Evolutionary conservation across 768 basidiomycete species (phyloP).

Genomic region (Fomitopsis serialis): DNA sequence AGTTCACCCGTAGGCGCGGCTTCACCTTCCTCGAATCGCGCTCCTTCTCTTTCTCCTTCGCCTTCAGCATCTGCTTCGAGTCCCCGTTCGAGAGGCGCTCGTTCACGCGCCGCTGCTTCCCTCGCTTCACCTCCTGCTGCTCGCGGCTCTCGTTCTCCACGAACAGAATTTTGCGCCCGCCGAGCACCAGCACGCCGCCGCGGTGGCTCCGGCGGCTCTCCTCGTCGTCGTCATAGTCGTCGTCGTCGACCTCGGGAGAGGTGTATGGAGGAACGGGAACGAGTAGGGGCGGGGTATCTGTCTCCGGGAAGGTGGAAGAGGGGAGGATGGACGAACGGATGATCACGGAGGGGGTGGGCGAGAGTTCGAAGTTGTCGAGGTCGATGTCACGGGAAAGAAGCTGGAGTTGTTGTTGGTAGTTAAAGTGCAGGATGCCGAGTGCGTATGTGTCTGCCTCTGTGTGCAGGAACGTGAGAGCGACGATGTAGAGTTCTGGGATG

Average conservation of each 20-base stretch:
- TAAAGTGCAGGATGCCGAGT: slow-evolving; percentile 64
- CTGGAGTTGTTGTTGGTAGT: slow-evolving; percentile 58
- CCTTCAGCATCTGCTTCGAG: slow-evolving; percentile 35
- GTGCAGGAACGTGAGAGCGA: slow-evolving; percentile 61
- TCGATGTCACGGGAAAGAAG: slow-evolving; percentile 55
- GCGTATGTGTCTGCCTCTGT: slow-evolving; percentile 31
- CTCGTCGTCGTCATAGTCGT: slow-evolving; percentile 14
- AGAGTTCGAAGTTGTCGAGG: slow-evolving; percentile 45
- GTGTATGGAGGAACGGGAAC: slow-evolving; percentile 28
- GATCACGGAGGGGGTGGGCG: slow-evolving; percentile 24
- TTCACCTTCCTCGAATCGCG: slow-evolving; percentile 50
- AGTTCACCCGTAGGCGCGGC: slow-evolving; percentile 50
- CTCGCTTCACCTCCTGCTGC: slow-evolving; percentile 45
- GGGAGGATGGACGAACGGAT: slow-evolving; percentile 52
- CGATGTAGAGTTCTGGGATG: slow-evolving; percentile 61
- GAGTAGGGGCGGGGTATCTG: slow-evolving; percentile 20
- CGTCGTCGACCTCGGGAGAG: slow-evolving; percentile 30
- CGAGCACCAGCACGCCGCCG: slow-evolving; percentile 72
- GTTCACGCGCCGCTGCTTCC: slow-evolving; percentile 49
- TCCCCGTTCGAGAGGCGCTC: slow-evolving; percentile 44
- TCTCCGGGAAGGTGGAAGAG: slow-evolving; percentile 34
- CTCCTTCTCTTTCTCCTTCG: slow-evolving; percentile 53
- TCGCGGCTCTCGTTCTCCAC: slow-evolving; percentile 50
- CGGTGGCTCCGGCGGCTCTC: slow-evolving; percentile 20
- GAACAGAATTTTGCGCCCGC: slow-evolving; percentile 58